phyloP scores from a whole-genome alignment of 2,329 filamentous ascomycete species.

The Cryphonectria radicalis region DNA sequence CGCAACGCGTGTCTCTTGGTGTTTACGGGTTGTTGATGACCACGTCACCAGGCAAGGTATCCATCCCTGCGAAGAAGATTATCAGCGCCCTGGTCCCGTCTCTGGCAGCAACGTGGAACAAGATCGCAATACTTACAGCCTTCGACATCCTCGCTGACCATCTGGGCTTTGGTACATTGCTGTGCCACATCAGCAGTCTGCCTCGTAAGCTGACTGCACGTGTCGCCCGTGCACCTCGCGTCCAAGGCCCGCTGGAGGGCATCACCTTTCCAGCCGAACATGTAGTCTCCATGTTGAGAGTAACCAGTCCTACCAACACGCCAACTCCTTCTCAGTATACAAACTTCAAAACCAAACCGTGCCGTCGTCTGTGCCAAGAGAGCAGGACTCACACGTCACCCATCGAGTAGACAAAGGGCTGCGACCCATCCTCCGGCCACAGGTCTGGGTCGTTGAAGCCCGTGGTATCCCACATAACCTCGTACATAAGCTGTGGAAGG shows the following conservation, averaged over 20 bases:
- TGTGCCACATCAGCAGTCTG: slow-evolving; percentile 32
- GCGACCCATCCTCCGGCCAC: slow-evolving; percentile 32
- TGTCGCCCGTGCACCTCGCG: slow-evolving; percentile 33
- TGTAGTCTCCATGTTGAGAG: slow-evolving; percentile 29
- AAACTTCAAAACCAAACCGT: too few species aligned
- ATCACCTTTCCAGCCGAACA: slow-evolving; percentile 33
- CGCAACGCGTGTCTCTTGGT: not conserved
- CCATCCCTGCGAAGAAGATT: not conserved
- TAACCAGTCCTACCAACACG: slow-evolving; percentile 20
- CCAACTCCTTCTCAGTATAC: not conserved
- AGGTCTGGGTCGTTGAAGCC: slow-evolving; percentile 40
- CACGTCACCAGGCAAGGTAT: not conserved
- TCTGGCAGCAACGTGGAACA: not conserved
- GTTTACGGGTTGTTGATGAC: not conserved
- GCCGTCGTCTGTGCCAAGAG: not conserved
- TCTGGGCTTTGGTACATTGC: slow-evolving; percentile 33
- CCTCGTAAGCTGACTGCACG: slow-evolving; percentile 32
- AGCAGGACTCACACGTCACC: slow-evolving; percentile 32
- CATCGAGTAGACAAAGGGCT: slow-evolving; percentile 37
- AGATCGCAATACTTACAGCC: slow-evolving; percentile 31
- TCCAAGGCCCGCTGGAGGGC: slow-evolving; percentile 34
- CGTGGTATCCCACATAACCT: slow-evolving; percentile 50
- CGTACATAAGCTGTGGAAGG: slow-evolving; percentile 50
- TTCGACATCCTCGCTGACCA: slow-evolving; percentile 32
- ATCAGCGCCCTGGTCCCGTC: not conserved